phyloP scores from a whole-genome alignment of 2,329 filamentous ascomycete species.

The Xylariaceae sp. region DNA sequence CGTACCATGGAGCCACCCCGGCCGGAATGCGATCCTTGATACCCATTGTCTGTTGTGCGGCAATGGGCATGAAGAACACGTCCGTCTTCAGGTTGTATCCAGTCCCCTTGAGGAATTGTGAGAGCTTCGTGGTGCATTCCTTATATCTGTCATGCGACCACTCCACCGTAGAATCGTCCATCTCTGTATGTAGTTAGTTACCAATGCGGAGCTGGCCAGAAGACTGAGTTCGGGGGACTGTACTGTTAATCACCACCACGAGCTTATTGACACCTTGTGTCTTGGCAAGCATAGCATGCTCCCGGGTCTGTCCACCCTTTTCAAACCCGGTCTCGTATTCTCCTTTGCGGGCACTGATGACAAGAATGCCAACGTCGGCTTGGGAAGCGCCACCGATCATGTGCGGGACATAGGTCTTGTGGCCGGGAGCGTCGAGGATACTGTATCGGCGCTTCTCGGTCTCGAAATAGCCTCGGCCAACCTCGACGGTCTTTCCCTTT shows the following conservation, averaged over 20 bases:
- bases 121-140: conserved; percentile 85
- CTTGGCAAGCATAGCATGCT: conserved; percentile 96
- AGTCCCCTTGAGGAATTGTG: conserved; percentile 80
- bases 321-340: conserved; percentile 99
- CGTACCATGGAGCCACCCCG: conserved; percentile 72
- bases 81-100: conserved; percentile 94
- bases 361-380: conserved; percentile 87
- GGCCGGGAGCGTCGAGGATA: conserved; percentile 91
- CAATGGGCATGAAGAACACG: conserved; percentile 92
- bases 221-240: conserved; percentile 1
- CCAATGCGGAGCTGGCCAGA: background rate
- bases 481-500: conserved; percentile 97
- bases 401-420: conserved; percentile 96
- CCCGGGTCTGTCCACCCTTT: conserved; percentile 86
- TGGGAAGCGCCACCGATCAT: conserved; percentile 97
- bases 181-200: conserved; percentile 41
- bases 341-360: conserved; percentile 93
- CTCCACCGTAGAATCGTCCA: conserved; percentile 94
- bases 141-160: conserved; percentile 92
- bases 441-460: conserved; percentile 94
- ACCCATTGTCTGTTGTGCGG: conserved; percentile 75
- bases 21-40: conserved; percentile 84
- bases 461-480: conserved; percentile 92
- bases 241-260: conserved; percentile 81
- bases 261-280: conserved; percentile 98